Percentiles rank a stretch among this genome's conserved stretches.
Conservation (phyloP, 768 basidiomycete species). For the Boletus reticulatus region DNA sequence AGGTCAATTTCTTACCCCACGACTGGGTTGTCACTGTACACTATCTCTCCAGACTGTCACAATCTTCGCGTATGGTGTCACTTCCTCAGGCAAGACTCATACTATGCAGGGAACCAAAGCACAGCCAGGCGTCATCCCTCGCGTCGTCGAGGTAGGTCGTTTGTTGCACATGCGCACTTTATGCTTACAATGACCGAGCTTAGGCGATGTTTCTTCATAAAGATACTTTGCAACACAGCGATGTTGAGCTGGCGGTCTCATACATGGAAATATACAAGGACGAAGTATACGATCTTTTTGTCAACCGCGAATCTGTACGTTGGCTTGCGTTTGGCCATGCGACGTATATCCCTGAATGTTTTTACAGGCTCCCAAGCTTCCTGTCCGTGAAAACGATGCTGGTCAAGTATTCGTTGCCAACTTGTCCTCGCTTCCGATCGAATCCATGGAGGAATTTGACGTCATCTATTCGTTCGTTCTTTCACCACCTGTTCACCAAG, state of each 20-base stretch:
- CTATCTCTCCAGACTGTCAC: conserved; percentile 62
- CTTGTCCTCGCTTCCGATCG: conserved; percentile 38
- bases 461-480: conserved; percentile 43
- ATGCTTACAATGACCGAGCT: not conserved
- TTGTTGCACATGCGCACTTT: not conserved
- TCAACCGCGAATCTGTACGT: conserved; percentile 63
- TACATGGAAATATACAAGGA: conserved; percentile 95
- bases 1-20: conserved; percentile 24
- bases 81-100: conserved; percentile 88
- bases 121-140: conserved; percentile 84
- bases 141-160: conserved; percentile 64
- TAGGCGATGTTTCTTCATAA: conserved; percentile 61
- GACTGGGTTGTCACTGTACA: not conserved
- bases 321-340: not conserved
- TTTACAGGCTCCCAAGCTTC: conserved; percentile 51
- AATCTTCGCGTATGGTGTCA: conserved; percentile 89
- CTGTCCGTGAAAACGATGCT: conserved; percentile 49
- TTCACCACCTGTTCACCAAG: not conserved
- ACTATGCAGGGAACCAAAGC: conserved; percentile 83
- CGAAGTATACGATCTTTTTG: conserved; percentile 85
- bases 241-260: conserved; percentile 54
- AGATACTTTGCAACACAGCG: conserved; percentile 35
- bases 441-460: conserved; percentile 47
- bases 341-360: not conserved
- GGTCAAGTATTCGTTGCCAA: conserved; percentile 59